Evolutionary conservation across 2,329 filamentous ascomycete genomes (phyloP).

Genomic region (Neonectria punicea): DNA sequence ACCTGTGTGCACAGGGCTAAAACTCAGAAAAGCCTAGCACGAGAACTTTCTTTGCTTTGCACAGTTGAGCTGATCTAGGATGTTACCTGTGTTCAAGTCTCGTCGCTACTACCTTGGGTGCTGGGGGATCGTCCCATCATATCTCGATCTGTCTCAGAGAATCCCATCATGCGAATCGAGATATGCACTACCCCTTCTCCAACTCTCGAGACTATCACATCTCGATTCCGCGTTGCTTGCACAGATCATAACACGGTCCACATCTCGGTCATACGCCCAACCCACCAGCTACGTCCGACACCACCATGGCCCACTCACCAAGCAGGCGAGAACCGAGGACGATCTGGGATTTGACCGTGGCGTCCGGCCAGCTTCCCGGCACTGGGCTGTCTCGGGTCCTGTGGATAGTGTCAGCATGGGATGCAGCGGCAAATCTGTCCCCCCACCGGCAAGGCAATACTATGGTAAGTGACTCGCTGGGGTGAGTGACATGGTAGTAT

Average conservation of each 20-base stretch:
- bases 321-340: conserved; percentile 5
- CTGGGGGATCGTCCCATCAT: conserved; percentile 16
- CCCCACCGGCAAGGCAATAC: conserved; percentile 5
- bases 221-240: conserved; percentile 10
- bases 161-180: conserved; percentile 1
- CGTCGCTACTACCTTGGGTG: not conserved
- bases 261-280: conserved; percentile 8
- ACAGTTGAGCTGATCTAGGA: too few relatives aligned
- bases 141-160: not conserved
- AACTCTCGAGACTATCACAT: conserved; percentile 19
- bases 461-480: conserved; percentile 7
- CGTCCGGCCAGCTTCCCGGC: conserved; percentile 12
- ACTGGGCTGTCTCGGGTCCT: conserved; percentile 9
- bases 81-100: not conserved
- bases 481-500: conserved; percentile 10
- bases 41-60: not conserved
- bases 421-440: conserved; percentile 20
- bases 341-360: conserved; percentile 7
- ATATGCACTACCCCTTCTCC: conserved; percentile 4
- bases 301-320: conserved; percentile 6
- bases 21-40: too few relatives aligned
- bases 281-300: conserved; percentile 1
- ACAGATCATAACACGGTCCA: conserved; percentile 16
- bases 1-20: not conserved
- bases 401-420: conserved; percentile 15